Evolutionary conservation across 306 rosid genomes (phyloP).

Genomic region (Prunus fruticosa): DNA sequence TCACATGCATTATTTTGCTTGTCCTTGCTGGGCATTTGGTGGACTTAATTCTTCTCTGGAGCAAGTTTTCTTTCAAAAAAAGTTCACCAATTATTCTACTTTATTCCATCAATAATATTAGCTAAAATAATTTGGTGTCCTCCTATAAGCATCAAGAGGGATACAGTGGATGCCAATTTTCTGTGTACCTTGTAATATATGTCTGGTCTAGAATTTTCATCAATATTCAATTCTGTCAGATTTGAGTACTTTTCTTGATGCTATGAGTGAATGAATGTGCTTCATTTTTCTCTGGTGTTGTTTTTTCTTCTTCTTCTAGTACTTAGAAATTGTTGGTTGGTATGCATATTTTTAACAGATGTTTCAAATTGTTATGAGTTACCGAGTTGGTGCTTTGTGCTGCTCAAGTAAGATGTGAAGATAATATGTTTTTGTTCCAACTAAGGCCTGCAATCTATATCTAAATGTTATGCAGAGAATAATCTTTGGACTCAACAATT

Average conservation of each 20-base stretch:
- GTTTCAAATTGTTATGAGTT: neutral
- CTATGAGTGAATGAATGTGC: neutral
- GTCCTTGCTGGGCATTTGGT: constrained; percentile 10
- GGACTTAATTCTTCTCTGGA: neutral
- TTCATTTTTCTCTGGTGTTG: neutral
- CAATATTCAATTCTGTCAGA: neutral
- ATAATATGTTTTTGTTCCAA: constrained; percentile 1
- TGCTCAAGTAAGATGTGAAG: neutral
- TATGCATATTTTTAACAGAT: neutral
- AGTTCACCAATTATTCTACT: constrained; percentile 4
- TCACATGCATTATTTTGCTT: constrained; percentile 3
- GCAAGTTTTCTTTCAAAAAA: neutral
- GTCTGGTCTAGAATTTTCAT: neutral
- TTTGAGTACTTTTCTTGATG: neutral
- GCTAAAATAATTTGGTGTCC: neutral
- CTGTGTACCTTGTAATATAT: neutral
- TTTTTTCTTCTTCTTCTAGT: neutral
- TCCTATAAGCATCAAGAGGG: neutral
- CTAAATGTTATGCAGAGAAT: neutral
- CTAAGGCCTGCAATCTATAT: neutral
- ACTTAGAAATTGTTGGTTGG: neutral
- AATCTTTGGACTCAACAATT: neutral
- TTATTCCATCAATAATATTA: neutral
- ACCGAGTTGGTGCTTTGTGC: neutral
- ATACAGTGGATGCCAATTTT: constrained; percentile 4